A percentile compares a stretch with the other conserved stretches of the same genome.
Evolutionary conservation across 1,284 basidiomycete species (phyloP).

Genomic region (Boletus albobrunnescens): DNA sequence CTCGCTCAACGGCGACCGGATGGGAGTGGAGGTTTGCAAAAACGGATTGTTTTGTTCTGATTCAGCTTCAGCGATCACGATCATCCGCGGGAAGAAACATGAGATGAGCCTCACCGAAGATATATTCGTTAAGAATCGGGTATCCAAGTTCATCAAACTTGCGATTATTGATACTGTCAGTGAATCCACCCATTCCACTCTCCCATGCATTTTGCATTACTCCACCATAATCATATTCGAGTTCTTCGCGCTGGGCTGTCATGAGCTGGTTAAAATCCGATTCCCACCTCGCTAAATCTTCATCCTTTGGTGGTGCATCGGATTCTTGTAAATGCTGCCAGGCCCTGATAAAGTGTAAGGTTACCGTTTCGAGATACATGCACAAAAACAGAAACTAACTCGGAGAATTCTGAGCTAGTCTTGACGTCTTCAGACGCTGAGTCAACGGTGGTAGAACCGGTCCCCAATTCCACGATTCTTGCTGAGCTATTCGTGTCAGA

Average conservation of each 20-base stretch:
- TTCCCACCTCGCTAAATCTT: constrained; percentile 84
- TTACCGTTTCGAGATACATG: constrained; percentile 2
- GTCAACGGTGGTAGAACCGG: constrained; percentile 39
- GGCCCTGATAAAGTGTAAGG: constrained; percentile 38
- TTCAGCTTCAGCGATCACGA: constrained; percentile 9
- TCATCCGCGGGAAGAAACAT: not conserved
- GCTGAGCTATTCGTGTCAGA: constrained; percentile 42
- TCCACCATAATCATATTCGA: constrained; percentile 55
- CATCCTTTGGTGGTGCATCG: constrained; percentile 50
- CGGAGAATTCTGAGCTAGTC: constrained; percentile 41
- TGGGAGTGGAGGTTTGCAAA: constrained; percentile 46
- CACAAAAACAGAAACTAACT: constrained; percentile 35
- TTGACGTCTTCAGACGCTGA: constrained; percentile 27
- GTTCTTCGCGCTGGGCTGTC: constrained; percentile 59
- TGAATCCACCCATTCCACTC: constrained; percentile 43
- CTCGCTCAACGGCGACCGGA: constrained; percentile 59
- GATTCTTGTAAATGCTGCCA: constrained; percentile 60
- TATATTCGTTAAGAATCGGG: constrained; percentile 65
- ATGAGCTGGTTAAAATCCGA: constrained; percentile 82
- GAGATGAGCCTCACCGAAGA: constrained; percentile 58
- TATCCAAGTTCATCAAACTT: constrained; percentile 71
- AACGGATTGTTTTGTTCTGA: constrained; percentile 70
- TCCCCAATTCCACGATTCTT: constrained; percentile 53
- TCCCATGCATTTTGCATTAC: constrained; percentile 64
- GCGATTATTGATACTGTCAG: constrained; percentile 37